Conservation (phyloP, 768 basidiomycete species). For the Leccinum subtestaceum region DNA sequence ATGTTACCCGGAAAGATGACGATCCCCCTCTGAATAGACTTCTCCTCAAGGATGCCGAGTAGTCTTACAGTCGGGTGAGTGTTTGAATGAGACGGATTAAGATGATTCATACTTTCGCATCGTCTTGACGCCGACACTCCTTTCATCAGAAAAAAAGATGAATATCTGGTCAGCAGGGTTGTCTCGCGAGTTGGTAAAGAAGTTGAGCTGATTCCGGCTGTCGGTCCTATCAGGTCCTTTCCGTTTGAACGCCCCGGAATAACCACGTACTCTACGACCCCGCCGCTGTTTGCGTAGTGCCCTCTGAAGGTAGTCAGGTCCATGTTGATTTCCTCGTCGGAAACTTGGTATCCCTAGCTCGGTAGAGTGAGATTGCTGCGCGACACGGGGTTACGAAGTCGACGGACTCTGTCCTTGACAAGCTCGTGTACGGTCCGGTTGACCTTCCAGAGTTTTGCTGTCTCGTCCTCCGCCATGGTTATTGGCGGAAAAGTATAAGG, state of each 20-base stretch:
- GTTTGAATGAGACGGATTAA: not conserved
- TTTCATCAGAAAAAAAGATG: constrained; percentile 94
- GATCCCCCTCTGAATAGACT: constrained; percentile 85
- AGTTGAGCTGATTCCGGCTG: constrained; percentile 88
- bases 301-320: constrained; percentile 74
- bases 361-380: constrained; percentile 18
- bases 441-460: constrained; percentile 92
- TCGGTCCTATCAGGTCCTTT: constrained; percentile 6
- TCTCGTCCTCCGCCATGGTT: constrained; percentile 75
- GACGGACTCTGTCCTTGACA: constrained; percentile 82
- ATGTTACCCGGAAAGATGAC: constrained; percentile 95
- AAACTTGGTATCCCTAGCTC: constrained; percentile 83
- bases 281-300: constrained; percentile 68
- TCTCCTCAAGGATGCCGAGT: constrained; percentile 86
- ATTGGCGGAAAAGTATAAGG: constrained; percentile 11
- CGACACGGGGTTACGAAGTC: constrained; percentile 9
- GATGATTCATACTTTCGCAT: constrained; percentile 81
- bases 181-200: constrained; percentile 73
- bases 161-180: constrained; percentile 82
- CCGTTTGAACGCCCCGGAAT: not conserved
- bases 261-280: constrained; percentile 77
- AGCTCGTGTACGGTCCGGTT: constrained; percentile 96
- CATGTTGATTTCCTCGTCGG: constrained; percentile 92
- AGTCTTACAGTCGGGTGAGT: constrained; percentile 50
- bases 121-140: constrained; percentile 92